Evolutionary conservation across 352 stramenopile species (phyloP).

Genomic region (Hyaloperonospora arabidopsidis): DNA sequence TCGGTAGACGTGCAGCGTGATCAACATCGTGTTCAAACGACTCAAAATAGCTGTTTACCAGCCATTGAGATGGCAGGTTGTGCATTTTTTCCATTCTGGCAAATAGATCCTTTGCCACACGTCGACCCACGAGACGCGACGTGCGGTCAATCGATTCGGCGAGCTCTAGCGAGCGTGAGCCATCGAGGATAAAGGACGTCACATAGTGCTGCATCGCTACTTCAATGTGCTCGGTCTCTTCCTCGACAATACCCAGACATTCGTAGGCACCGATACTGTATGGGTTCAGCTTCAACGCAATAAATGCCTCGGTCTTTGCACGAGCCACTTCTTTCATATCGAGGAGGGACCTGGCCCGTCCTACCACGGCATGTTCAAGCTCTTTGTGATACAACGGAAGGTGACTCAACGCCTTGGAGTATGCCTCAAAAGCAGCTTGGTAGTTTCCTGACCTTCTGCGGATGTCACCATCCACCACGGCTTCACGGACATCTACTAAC

Average conservation of each 20-base stretch:
- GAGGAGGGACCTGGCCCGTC: slow-evolving; percentile 52
- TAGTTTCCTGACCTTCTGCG: slow-evolving; percentile 39
- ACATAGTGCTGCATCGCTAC: slow-evolving; percentile 80
- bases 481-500: slow-evolving; percentile 40
- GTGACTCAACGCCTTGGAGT: slow-evolving; percentile 49
- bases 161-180: slow-evolving; percentile 57
- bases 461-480: slow-evolving; percentile 56
- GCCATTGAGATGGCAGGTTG: slow-evolving; percentile 66
- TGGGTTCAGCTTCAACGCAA: slow-evolving; percentile 52
- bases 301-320: slow-evolving; percentile 35
- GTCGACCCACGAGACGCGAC: slow-evolving; percentile 52
- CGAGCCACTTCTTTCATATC: slow-evolving; percentile 38
- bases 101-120: slow-evolving; percentile 63
- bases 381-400: slow-evolving; percentile 64
- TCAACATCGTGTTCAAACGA: slow-evolving; percentile 77
- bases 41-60: slow-evolving; percentile 82
- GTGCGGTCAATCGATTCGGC: slow-evolving; percentile 70
- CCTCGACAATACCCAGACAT: slow-evolving; percentile 56
- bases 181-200: slow-evolving; percentile 74
- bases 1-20: slow-evolving; percentile 42
- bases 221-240: slow-evolving; percentile 40
- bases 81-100: slow-evolving; percentile 60
- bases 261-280: slow-evolving; percentile 66
- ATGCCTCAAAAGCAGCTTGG: slow-evolving; percentile 48
- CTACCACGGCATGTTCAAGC: slow-evolving; percentile 47